Conservation (phyloP, 78 protist species). For the Chrysochromulina parva region DNA sequence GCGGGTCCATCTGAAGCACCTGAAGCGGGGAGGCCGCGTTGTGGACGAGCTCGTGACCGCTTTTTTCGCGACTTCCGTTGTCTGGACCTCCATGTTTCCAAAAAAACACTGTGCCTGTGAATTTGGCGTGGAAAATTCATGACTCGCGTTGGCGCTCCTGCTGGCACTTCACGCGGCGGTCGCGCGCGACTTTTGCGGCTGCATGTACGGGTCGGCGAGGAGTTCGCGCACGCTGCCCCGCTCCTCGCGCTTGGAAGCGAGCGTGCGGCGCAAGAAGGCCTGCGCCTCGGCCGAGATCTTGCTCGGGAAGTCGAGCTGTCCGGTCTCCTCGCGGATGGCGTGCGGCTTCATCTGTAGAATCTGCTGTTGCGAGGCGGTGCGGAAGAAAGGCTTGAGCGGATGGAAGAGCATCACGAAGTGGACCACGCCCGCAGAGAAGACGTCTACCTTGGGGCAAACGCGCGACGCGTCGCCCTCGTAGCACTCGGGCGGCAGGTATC, state of each 20-base stretch:
- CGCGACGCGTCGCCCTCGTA: conserved; percentile 36
- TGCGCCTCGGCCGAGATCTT: conserved; percentile 43
- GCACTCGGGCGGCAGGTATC: conserved; percentile 91
- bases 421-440: conserved; percentile 89
- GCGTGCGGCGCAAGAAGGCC: conserved; percentile 60
- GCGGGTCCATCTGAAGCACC: no score
- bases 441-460: conserved; percentile 81
- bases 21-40: no score
- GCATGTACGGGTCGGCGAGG: not conserved
- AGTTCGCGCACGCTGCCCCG: conserved; percentile 63
- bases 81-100: no score
- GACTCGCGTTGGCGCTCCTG: no score
- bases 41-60: no score
- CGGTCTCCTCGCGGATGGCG: not conserved
- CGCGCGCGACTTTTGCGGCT: no score
- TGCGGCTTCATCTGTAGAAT: conserved; percentile 49
- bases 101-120: no score
- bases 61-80: no score
- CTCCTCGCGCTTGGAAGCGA: conserved; percentile 26
- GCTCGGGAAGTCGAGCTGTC: conserved; percentile 56
- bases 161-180: no score
- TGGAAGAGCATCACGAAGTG: conserved; percentile 75
- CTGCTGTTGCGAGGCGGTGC: conserved; percentile 56
- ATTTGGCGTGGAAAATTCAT: no score
- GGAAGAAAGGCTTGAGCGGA: conserved; percentile 84